These are phyloP conservation scores for Epichloe uncinata DNA, from an alignment of 2,329 filamentous ascomycete species.

Conservation along the genomic window DNA sequence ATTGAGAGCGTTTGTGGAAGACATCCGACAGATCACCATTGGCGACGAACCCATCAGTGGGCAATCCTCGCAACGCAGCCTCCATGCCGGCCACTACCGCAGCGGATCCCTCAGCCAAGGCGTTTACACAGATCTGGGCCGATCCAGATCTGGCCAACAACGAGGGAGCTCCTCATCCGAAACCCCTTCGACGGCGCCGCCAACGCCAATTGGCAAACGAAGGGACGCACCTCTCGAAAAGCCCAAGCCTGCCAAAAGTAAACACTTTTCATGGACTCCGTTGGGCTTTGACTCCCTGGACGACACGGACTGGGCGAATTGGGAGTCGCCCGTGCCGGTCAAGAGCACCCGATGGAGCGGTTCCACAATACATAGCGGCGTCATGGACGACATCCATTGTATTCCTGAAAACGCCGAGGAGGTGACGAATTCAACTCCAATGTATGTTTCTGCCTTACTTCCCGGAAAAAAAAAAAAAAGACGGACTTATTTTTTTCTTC, in stretches of 20 bases:
- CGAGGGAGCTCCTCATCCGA: conserved; percentile 30
- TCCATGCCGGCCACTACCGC: conserved; percentile 3
- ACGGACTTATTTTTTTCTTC: neutral
- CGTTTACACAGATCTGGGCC: conserved; percentile 27
- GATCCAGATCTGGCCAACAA: conserved; percentile 31
- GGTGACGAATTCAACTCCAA: conserved; percentile 23
- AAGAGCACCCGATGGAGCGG: conserved; percentile 52
- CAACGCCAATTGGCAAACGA: conserved; percentile 19
- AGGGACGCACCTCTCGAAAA: conserved; percentile 16
- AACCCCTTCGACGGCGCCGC: conserved; percentile 19
- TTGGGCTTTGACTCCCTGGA: conserved; percentile 43
- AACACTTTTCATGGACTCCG: conserved; percentile 48
- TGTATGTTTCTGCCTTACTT: neutral
- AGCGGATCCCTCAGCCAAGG: conserved; percentile 6
- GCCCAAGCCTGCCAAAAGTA: conserved; percentile 28
- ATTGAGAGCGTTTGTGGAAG: conserved; percentile 88
- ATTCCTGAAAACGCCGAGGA: conserved; percentile 37
- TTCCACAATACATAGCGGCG: conserved; percentile 35
- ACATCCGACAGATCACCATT: conserved; percentile 87
- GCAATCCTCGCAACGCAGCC: conserved; percentile 12
- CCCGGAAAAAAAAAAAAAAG: too few relatives aligned
- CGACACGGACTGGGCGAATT: conserved; percentile 52
- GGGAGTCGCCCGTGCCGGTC: conserved; percentile 43
- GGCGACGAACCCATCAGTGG: conserved; percentile 76
- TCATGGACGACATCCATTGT: conserved; percentile 28